Conservation (phyloP, 106 monocot species). For the Alisma plantagoaquatica region DNA sequence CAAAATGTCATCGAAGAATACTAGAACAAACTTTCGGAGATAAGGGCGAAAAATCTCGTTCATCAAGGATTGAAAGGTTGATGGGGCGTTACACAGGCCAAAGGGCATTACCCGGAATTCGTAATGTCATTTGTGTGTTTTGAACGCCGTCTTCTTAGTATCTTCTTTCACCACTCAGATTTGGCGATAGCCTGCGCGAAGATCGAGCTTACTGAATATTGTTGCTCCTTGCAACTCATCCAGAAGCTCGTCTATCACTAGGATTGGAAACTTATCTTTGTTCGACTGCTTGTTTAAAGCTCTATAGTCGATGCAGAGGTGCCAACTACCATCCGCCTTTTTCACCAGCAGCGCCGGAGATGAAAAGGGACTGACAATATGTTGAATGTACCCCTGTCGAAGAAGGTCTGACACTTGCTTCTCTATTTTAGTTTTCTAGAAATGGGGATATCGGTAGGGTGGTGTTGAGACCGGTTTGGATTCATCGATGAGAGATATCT, state of each 20-base stretch:
- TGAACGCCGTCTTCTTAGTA: conserved; percentile 1
- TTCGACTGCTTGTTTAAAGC: background rate
- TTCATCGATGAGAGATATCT: too few species aligned
- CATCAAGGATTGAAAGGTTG: background rate
- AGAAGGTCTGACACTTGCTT: background rate
- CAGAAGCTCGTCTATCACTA: background rate
- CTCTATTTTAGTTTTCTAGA: background rate
- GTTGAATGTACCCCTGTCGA: background rate
- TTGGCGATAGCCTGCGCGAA: conserved; percentile 1
- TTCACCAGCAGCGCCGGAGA: background rate
- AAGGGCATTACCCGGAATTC: conserved; percentile 7
- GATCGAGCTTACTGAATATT: conserved; percentile 3
- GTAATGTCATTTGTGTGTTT: conserved; percentile 2
- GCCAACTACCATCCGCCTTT: background rate
- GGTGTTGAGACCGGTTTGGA: too few species aligned
- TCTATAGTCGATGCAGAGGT: background rate
- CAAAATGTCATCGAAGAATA: too few species aligned
- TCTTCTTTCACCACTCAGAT: background rate
- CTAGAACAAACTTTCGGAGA: conserved; percentile 4
- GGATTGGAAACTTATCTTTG: conserved; percentile 1
- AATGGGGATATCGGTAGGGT: background rate
- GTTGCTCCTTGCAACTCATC: conserved; percentile 1
- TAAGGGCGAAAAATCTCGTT: conserved; percentile 3
- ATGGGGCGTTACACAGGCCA: background rate
- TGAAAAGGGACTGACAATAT: background rate